Evolutionary conservation across 1,284 basidiomycete species (phyloP).

Genomic region (Heterobasidion annosum): DNA sequence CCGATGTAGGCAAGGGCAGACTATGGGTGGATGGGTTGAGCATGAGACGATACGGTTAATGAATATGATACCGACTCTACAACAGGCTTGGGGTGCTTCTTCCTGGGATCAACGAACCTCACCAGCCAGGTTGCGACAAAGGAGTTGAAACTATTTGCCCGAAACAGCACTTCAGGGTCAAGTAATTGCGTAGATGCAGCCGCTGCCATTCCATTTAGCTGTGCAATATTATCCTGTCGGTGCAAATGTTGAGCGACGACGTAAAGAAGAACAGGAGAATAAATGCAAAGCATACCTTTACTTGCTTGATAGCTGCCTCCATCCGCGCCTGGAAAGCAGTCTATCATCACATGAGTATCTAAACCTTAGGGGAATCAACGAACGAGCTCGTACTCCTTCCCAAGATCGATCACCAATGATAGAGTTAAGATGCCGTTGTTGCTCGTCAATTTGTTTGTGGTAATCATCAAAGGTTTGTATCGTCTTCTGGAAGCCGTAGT

Average conservation of each 20-base stretch:
- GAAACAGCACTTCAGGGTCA: constrained; percentile 79
- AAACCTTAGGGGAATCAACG: background rate
- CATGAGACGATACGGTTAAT: background rate
- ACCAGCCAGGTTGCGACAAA: constrained; percentile 96
- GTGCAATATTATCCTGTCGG: constrained; percentile 54
- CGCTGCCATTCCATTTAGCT: constrained; percentile 61
- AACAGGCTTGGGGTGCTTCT: constrained; percentile 64
- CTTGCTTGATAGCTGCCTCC: constrained; percentile 58
- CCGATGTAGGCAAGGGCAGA: constrained; percentile 79
- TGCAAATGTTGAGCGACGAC: background rate
- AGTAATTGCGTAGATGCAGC: constrained; percentile 83
- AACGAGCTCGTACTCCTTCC: constrained; percentile 54
- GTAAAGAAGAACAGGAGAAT: background rate
- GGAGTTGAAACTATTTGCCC: constrained; percentile 76
- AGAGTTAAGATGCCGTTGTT: constrained; percentile 71
- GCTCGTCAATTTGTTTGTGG: constrained; percentile 67
- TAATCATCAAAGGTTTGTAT: constrained; percentile 68
- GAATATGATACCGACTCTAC: constrained; percentile 46
- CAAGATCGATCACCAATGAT: constrained; percentile 72
- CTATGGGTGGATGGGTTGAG: constrained; percentile 27
- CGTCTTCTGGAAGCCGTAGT: constrained; percentile 79
- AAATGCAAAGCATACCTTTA: constrained; percentile 43
- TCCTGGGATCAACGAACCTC: constrained; percentile 82
- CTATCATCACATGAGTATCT: constrained; percentile 25
- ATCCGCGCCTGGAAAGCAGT: constrained; percentile 60